Percentiles rank a stretch among this genome's conserved stretches.
phyloP scores from a whole-genome alignment of 352 stramenopile species.

The Phytophthora podocarpi region DNA sequence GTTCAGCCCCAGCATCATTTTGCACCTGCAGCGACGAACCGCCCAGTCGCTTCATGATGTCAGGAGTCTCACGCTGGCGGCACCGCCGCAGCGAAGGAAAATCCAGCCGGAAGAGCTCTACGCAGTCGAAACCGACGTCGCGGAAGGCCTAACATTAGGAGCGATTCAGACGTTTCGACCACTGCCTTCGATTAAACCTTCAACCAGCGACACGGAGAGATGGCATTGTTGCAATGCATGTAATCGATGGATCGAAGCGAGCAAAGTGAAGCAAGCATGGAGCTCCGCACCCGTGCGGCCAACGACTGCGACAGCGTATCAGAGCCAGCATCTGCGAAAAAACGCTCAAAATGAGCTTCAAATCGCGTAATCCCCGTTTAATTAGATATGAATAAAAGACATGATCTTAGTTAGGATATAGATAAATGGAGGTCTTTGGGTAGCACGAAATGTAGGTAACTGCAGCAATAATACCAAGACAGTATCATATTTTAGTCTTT shows the following conservation, averaged over 20 bases:
- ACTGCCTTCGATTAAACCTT: constrained; percentile 1
- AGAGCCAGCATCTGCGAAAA: constrained; percentile 6
- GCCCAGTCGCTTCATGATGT: constrained; percentile 26
- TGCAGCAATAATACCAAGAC: no score
- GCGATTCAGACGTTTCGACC: not conserved
- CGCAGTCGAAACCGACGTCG: constrained; percentile 5
- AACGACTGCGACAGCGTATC: not conserved
- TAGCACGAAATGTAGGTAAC: no score
- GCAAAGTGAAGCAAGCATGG: constrained; percentile 16
- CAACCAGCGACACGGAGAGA: constrained; percentile 22
- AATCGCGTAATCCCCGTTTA: constrained; percentile 19
- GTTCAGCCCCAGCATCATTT: constrained; percentile 19
- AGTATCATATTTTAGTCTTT: not conserved
- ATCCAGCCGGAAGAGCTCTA: constrained; percentile 11
- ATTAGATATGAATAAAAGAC: no score
- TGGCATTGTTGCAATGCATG: not conserved
- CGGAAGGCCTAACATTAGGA: constrained; percentile 10
- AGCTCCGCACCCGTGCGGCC: not conserved
- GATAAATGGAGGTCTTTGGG: no score
- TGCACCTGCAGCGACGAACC: not conserved
- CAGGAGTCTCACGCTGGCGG: constrained; percentile 15
- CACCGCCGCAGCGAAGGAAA: no score
- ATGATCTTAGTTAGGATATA: no score
- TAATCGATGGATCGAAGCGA: constrained; percentile 5
- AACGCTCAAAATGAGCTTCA: constrained; percentile 7